These are phyloP conservation scores for Populus hybrid DNA, from an alignment of 441 rosid species.

Conservation along the genomic window DNA sequence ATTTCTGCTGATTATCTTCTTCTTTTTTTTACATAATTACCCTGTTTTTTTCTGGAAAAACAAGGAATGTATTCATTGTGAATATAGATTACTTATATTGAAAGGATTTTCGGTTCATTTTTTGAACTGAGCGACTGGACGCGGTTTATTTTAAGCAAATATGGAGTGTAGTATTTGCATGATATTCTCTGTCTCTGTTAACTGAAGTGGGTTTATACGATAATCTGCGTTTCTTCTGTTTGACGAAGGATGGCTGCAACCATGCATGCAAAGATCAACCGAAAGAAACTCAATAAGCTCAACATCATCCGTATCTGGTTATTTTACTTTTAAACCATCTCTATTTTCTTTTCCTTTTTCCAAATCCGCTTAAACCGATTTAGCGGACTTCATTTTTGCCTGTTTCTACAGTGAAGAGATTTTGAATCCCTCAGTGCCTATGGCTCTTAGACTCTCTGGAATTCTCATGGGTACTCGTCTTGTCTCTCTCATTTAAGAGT, in stretches of 20 bases:
- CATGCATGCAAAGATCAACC: constrained; percentile 74
- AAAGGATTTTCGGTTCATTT: not conserved
- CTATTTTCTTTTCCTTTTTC: not conserved
- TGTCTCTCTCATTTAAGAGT: not conserved
- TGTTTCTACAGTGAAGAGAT: constrained; percentile 71
- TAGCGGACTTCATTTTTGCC: not conserved
- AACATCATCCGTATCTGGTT: constrained; percentile 74
- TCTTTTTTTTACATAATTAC: not conserved
- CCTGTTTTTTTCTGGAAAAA: not conserved
- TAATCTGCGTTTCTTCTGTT: not conserved
- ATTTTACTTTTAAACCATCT: not conserved
- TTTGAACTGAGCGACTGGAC: not conserved
- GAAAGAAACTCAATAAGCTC: constrained; percentile 68
- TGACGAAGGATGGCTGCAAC: constrained; percentile 85
- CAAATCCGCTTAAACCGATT: not conserved
- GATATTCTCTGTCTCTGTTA: not conserved
- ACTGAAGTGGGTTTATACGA: not conserved
- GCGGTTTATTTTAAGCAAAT: not conserved
- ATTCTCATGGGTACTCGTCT: constrained; percentile 77
- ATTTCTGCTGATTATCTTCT: not conserved
- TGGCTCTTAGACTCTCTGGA: constrained; percentile 90
- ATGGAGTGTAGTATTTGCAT: not conserved
- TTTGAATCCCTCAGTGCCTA: constrained; percentile 81
- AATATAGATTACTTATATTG: not conserved
- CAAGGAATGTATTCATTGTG: not conserved